Evolutionary conservation across 805 yeast species (phyloP), one percentile per base, ranked within the genome.

Genomic region (Yarrowia sp.): DNA sequence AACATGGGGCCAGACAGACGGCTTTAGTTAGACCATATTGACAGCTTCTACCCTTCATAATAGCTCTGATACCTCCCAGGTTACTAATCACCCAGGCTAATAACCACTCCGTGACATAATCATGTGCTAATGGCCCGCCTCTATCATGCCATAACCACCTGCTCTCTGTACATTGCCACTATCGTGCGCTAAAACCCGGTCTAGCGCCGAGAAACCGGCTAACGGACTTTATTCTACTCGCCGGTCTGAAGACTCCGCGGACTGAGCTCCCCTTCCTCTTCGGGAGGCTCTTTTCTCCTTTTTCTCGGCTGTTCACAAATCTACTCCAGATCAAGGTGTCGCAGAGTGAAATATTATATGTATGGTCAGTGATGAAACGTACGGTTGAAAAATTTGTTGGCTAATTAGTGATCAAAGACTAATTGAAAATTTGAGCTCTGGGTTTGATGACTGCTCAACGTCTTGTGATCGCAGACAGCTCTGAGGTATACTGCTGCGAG

Each of bases 251-350:
- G 32, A 26, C 32, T 26, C 32, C 32, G 32, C 32, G 32, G 32
- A 26, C 32, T 26, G 32, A 26, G 32, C 32, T 26, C 32, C 32
- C 32, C 32, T 26, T 26, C 32, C 32, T 26, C 32, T 26, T 26
- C 32, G 4, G 32, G 32, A 26, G 7, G 32, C 35, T 14, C 15
- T 19, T 46, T 19, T 16, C 10, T n/a, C 26, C 35, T 36, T 35
- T 15, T 35, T n/a, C 12, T 32, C 56, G 22, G 43, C 58, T 8
- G 58, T 36, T 38, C 59, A 53, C 19, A 19, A 53, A 53, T 53
- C 59, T 53, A 53, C 45, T 40, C 59, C 59, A 53, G 32, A 53
- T 53, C 59, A 38, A 53, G 36, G 45, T 53, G 45, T 38, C 26
- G 26, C 16, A 14, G 15, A 1, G 45, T 5, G 8, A 22, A 19